Evolutionary conservation across 768 basidiomycete species (phyloP).

Genomic region (Austroboletus eburneus): DNA sequence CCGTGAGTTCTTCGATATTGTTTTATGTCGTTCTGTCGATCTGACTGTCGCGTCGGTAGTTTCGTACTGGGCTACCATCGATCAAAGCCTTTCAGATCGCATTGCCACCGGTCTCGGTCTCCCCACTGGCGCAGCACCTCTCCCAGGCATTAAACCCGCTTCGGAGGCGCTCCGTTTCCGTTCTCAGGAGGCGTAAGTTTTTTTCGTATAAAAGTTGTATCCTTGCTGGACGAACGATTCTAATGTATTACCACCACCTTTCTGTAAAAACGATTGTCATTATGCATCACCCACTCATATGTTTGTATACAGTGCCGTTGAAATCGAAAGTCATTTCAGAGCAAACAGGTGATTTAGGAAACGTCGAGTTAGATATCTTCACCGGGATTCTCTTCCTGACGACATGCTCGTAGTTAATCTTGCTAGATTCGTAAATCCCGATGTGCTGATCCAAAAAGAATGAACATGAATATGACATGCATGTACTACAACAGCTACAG

Average conservation of each 20-base stretch:
- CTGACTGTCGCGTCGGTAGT: constrained; percentile 39
- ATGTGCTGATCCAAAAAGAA: too few species aligned
- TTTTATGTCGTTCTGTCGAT: neutral
- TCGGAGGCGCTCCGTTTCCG: constrained; percentile 53
- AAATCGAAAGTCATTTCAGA: too few species aligned
- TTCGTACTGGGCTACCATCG: constrained; percentile 75
- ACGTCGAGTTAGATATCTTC: too few species aligned
- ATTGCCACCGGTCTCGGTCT: constrained; percentile 73
- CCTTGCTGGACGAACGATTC: neutral
- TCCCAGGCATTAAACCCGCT: constrained; percentile 54
- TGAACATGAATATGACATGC: neutral
- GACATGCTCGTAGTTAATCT: too few species aligned
- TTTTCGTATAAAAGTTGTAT: neutral
- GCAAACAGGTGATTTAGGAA: too few species aligned
- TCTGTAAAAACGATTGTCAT: too few species aligned
- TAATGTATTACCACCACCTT: too few species aligned
- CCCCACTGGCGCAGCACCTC: constrained; percentile 56
- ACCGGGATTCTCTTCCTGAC: too few species aligned
- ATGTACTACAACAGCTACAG: constrained; percentile 36
- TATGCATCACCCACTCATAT: too few species aligned
- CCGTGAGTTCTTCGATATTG: constrained; percentile 44
- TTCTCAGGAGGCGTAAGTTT: constrained; percentile 1
- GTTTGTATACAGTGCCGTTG: too few species aligned
- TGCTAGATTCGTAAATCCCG: too few species aligned
- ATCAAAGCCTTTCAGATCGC: constrained; percentile 69